These are phyloP conservation scores for Ceratocystis colombiana DNA, from an alignment of 2,329 filamentous ascomycete species.

Conservation along the genomic window DNA sequence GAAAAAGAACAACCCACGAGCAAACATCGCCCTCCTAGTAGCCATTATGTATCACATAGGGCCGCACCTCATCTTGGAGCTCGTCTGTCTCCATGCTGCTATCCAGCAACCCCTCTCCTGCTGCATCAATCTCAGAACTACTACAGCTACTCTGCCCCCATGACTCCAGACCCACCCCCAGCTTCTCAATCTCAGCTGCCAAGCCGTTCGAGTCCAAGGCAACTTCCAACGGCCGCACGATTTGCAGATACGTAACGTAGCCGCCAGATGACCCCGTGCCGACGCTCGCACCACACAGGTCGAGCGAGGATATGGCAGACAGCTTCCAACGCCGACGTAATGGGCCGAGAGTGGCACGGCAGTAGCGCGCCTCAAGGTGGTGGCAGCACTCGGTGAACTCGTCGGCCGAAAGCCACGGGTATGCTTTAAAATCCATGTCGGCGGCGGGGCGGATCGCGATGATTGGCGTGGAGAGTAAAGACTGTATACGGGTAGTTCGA, in stretches of 20 bases:
- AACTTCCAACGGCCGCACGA: conserved; percentile 43
- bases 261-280: conserved; percentile 30
- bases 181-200: conserved; percentile 37
- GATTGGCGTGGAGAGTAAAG: background rate
- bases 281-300: conserved; percentile 36
- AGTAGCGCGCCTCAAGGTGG: conserved; percentile 49
- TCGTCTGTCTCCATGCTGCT: conserved; percentile 43
- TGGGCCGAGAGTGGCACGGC: conserved; percentile 47
- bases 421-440: conserved; percentile 41
- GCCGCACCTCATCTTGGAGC: conserved; percentile 42
- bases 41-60: background rate
- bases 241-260: conserved; percentile 46
- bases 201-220: conserved; percentile 39
- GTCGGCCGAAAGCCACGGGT: conserved; percentile 50
- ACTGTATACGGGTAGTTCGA: background rate
- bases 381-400: conserved; percentile 59
- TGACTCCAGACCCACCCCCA: conserved; percentile 35
- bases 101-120: conserved; percentile 32
- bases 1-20: background rate
- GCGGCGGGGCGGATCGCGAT: conserved; percentile 3
- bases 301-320: conserved; percentile 42
- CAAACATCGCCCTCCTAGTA: background rate
- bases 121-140: conserved; percentile 24
- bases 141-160: conserved; percentile 13
- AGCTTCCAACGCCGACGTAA: conserved; percentile 47